Percentiles rank a stretch among this genome's conserved stretches.
phyloP scores from a whole-genome alignment of 176 grass and related monocot species.

The Musa itinerans region DNA sequence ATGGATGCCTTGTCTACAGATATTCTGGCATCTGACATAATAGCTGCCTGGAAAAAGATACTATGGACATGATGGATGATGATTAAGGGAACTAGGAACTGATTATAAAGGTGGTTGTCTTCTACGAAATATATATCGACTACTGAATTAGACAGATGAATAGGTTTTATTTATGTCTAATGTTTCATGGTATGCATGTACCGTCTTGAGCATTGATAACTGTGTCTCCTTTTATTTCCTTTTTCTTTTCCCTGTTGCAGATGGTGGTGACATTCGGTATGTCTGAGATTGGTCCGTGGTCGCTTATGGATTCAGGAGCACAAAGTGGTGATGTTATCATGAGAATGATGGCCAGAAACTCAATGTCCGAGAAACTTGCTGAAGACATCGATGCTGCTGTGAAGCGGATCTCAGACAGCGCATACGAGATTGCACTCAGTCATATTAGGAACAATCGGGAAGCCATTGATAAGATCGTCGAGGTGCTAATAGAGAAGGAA shows the following conservation, averaged over 20 bases:
- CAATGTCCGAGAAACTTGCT: constrained; percentile 93
- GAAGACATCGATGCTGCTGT: constrained; percentile 79
- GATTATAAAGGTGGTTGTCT: too few species aligned
- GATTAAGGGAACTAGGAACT: too few species aligned
- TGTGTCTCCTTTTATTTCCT: not conserved
- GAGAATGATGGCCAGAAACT: constrained; percentile 98
- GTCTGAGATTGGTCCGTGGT: constrained; percentile 96
- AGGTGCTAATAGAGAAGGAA: constrained; percentile 92
- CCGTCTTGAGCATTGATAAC: not conserved
- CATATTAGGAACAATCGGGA: constrained; percentile 79
- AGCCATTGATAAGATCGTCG: constrained; percentile 92
- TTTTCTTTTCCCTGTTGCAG: constrained; percentile 26
- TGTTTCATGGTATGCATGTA: not conserved
- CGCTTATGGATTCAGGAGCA: constrained; percentile 66
- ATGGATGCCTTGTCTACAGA: too few species aligned
- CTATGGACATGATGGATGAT: too few species aligned
- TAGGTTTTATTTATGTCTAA: too few species aligned
- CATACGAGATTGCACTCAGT: constrained; percentile 57
- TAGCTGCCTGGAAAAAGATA: too few species aligned
- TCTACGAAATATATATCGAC: too few species aligned
- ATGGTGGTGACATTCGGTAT: constrained; percentile 94
- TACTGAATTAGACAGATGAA: too few species aligned
- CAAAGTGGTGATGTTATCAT: constrained; percentile 81
- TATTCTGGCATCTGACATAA: too few species aligned
- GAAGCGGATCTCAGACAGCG: constrained; percentile 68